These are phyloP conservation scores for Penicillium crustosum DNA, from an alignment of 2,329 filamentous ascomycete genomes.

Conservation along the genomic window DNA sequence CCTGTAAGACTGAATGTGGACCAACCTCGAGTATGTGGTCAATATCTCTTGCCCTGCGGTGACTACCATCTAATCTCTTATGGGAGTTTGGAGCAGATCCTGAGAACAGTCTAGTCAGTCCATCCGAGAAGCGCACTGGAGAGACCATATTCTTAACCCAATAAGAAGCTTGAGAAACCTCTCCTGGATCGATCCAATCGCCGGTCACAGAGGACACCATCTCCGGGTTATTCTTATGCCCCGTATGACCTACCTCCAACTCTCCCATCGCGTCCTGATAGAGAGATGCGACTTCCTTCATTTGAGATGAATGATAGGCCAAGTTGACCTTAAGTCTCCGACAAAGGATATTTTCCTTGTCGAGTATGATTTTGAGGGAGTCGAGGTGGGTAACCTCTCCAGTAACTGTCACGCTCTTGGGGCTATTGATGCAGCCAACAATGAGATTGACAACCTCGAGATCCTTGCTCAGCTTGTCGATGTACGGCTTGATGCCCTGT, in stretches of 20 bases:
- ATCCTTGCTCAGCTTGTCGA: neutral
- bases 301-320: conserved; percentile 20
- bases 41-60: neutral
- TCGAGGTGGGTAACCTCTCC: conserved; percentile 6
- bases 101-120: conserved; percentile 3
- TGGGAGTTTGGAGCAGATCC: neutral
- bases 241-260: neutral
- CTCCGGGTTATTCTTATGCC: neutral
- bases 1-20: conserved; percentile 23
- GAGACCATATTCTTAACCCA: conserved; percentile 20
- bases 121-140: conserved; percentile 17
- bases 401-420: conserved; percentile 5
- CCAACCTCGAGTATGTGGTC: conserved; percentile 24
- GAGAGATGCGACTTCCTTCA: conserved; percentile 3
- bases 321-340: conserved; percentile 14
- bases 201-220: neutral
- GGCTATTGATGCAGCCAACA: conserved; percentile 11
- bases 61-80: neutral
- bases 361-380: neutral
- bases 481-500: neutral
- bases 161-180: conserved; percentile 6
- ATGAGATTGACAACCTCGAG: neutral
- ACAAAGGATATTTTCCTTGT: neutral
- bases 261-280: neutral
- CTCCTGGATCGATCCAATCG: conserved; percentile 23